These are phyloP conservation scores for Teunomyces tritomae DNA, from an alignment of 805 yeast genomes.

Conservation along the genomic window DNA sequence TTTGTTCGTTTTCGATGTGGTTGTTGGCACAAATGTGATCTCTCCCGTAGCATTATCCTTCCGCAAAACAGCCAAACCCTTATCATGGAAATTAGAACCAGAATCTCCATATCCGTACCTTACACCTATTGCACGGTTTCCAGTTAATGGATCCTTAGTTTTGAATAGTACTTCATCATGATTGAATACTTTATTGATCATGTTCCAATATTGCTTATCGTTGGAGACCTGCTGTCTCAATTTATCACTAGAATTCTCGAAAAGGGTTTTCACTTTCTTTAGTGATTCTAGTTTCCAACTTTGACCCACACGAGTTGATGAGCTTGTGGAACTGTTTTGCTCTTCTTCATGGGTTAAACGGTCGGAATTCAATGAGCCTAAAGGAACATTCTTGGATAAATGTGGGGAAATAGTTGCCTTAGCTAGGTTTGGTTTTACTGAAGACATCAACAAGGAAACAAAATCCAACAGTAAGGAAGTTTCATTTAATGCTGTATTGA, in stretches of 20 bases:
- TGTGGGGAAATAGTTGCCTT: conserved; percentile 86
- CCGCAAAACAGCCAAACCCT: conserved; percentile 72
- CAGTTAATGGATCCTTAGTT: conserved; percentile 49
- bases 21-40: conserved; percentile 31
- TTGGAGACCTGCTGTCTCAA: conserved; percentile 53
- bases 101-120: conserved; percentile 91
- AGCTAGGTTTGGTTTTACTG: conserved; percentile 82
- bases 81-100: conserved; percentile 73
- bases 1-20: conserved; percentile 27
- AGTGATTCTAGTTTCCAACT: conserved; percentile 87
- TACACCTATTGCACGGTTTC: conserved; percentile 63
- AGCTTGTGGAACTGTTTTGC: conserved; percentile 16
- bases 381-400: conserved; percentile 66
- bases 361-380: conserved; percentile 67
- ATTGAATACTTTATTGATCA: conserved; percentile 42
- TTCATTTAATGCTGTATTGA: conserved; percentile 78
- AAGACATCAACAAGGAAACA: conserved; percentile 76
- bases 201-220: conserved; percentile 70
- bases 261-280: conserved; percentile 48
- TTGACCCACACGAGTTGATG: conserved; percentile 45
- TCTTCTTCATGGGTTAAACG: conserved; percentile 24
- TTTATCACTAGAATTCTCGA: conserved; percentile 50
- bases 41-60: conserved; percentile 40
- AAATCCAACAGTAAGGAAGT: conserved; percentile 85
- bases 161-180: conserved; percentile 66